Evolutionary conservation across 176 grass and related monocot species (phyloP).

Genomic region (Rhynchospora tenuis): DNA sequence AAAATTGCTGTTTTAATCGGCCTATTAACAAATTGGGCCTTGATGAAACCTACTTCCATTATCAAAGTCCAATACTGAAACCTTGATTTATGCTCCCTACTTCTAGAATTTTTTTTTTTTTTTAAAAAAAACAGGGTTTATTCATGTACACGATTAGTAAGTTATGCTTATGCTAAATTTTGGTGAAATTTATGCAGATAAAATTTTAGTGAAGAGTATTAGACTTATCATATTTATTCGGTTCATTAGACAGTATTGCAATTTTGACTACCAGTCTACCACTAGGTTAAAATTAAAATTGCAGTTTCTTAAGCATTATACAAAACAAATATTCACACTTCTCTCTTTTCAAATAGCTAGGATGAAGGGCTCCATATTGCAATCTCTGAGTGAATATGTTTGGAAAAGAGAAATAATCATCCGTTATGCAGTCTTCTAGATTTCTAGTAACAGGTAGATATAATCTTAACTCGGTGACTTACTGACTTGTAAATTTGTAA

Average conservation of each 20-base stretch:
- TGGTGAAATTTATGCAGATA: not conserved
- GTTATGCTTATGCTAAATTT: not conserved
- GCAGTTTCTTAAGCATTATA: not conserved
- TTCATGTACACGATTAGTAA: not conserved
- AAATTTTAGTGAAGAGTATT: not conserved
- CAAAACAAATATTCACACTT: not conserved
- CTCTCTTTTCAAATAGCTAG: not conserved
- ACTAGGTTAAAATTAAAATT: not conserved
- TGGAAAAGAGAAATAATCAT: not conserved
- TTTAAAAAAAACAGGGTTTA: not conserved
- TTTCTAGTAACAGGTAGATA: too few species aligned
- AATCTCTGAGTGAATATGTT: not conserved
- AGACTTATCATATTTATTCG: not conserved
- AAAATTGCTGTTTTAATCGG: too few species aligned
- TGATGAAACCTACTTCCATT: too few species aligned
- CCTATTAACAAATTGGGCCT: too few species aligned
- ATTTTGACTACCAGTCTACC: not conserved
- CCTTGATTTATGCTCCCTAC: too few species aligned
- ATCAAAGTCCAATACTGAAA: too few species aligned
- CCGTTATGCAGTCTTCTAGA: too few species aligned
- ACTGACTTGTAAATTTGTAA: too few species aligned
- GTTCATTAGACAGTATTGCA: too few species aligned
- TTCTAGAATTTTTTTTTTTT: too few species aligned
- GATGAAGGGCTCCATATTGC: not conserved
- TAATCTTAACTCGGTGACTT: too few species aligned